phyloP scores from a whole-genome alignment of 345 rosid species.

The Barbarea vulgaris region DNA sequence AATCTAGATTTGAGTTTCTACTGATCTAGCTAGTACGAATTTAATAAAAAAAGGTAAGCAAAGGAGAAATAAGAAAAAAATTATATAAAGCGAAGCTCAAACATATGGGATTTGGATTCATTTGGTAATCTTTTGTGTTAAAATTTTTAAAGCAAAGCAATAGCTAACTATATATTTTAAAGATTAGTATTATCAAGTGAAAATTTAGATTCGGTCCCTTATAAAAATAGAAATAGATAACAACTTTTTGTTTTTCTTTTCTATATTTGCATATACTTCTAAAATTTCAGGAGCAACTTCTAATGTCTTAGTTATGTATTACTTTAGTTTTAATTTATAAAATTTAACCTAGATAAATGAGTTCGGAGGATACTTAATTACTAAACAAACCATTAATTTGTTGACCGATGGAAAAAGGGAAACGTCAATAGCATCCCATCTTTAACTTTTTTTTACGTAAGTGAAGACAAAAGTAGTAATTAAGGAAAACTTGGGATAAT shows the following conservation, averaged over 20 bases:
- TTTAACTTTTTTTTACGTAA: conserved; percentile 23
- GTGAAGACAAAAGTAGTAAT: conserved; percentile 37
- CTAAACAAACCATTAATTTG: conserved; percentile 4
- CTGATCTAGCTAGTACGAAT: background rate
- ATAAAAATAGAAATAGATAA: background rate
- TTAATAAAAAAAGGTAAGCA: background rate
- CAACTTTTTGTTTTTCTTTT: background rate
- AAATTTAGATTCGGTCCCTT: background rate
- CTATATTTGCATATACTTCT: background rate
- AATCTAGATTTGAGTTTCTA: background rate
- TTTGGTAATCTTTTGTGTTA: background rate
- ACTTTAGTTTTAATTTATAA: background rate
- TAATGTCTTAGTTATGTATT: background rate
- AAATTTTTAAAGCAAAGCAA: background rate
- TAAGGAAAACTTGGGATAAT: conserved; percentile 26
- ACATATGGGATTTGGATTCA: background rate
- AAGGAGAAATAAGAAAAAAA: background rate
- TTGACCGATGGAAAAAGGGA: conserved; percentile 20
- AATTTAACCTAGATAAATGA: background rate
- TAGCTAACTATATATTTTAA: background rate
- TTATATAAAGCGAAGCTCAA: background rate
- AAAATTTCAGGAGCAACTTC: background rate
- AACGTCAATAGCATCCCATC: conserved; percentile 15
- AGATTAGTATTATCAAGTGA: background rate
- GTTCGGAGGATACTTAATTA: background rate